A percentile compares a stretch with the other conserved stretches of the same genome.
These are phyloP conservation scores for Allium cepa DNA, from an alignment of 106 monocot genomes.

Conservation along the genomic window DNA sequence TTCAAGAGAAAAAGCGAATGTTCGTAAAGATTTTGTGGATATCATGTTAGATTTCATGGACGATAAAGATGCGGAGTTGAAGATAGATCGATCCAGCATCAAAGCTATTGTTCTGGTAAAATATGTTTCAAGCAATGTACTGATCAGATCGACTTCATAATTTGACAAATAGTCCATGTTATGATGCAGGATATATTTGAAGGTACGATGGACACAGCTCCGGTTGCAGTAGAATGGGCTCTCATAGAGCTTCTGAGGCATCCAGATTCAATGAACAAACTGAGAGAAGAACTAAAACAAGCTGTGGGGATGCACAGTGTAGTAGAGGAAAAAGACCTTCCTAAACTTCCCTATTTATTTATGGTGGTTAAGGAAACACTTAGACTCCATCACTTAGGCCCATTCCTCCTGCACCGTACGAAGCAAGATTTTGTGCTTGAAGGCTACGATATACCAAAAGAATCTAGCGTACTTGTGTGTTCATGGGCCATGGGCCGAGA, in stretches of 20 bases:
- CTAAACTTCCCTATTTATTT: neutral
- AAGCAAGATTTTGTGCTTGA: neutral
- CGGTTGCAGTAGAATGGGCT: slow-evolving; percentile 1
- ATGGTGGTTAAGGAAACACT: slow-evolving; percentile 4
- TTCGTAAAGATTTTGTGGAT: slow-evolving; percentile 1
- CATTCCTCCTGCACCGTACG: neutral
- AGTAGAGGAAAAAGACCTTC: neutral
- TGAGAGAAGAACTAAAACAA: neutral
- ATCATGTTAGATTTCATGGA: neutral
- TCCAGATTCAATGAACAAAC: neutral
- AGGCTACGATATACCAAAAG: neutral
- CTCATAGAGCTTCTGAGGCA: slow-evolving; percentile 1
- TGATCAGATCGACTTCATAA: neutral
- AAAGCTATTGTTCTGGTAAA: slow-evolving; percentile 8
- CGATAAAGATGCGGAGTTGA: neutral
- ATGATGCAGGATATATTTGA: neutral
- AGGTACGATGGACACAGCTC: neutral
- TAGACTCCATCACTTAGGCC: neutral
- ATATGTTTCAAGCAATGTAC: neutral
- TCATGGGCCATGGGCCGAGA: slow-evolving; percentile 1
- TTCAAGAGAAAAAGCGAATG: neutral
- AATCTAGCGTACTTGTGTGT: neutral
- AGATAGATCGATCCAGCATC: neutral
- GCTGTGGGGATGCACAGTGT: neutral
- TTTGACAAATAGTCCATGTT: neutral